Percentiles rank a stretch among this genome's conserved stretches.
Conservation (phyloP, 108 stramenopile species). For the Conticribra guillardii region DNA sequence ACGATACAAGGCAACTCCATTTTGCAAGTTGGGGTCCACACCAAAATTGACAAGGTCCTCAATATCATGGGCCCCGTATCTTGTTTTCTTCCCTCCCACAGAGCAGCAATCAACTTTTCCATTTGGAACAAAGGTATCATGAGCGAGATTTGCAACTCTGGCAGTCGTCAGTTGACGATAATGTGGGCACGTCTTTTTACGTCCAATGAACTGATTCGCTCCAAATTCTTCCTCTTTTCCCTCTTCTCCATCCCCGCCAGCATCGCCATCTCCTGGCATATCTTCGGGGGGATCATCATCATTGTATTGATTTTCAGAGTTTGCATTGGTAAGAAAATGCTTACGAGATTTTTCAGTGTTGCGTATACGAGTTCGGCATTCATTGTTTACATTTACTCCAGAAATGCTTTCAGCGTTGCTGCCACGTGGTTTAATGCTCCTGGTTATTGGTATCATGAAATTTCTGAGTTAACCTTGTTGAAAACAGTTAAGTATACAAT, state of each 20-base stretch:
- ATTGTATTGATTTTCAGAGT: conserved; percentile 36
- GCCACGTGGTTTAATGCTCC: conserved; percentile 38
- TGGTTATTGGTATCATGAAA: background rate
- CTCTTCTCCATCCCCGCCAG: conserved; percentile 21
- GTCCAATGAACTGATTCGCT: conserved; percentile 17
- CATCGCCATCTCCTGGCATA: conserved; percentile 28
- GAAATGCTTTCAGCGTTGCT: conserved; percentile 26
- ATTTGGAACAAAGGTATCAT: conserved; percentile 49
- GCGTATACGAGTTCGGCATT: conserved; percentile 58
- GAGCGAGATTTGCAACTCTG: conserved; percentile 40
- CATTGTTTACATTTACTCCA: conserved; percentile 53
- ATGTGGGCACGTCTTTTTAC: conserved; percentile 64
- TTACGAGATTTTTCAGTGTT: conserved; percentile 64
- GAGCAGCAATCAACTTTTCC: conserved; percentile 51
- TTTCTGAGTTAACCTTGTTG: background rate
- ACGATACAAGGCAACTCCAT: conserved; percentile 67
- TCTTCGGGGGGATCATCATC: conserved; percentile 65
- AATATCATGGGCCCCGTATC: conserved; percentile 76
- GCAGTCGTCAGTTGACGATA: conserved; percentile 69
- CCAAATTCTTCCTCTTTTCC: conserved; percentile 23
- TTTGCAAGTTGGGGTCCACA: conserved; percentile 53
- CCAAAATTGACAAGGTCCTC: conserved; percentile 81
- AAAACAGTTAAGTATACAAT: background rate
- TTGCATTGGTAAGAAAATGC: conserved; percentile 19
- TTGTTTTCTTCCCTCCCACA: conserved; percentile 67